Evolutionary conservation across 2,329 filamentous ascomycete genomes (phyloP), one percentile per base, ranked within the genome.

Genomic region (Alternaria atra): DNA sequence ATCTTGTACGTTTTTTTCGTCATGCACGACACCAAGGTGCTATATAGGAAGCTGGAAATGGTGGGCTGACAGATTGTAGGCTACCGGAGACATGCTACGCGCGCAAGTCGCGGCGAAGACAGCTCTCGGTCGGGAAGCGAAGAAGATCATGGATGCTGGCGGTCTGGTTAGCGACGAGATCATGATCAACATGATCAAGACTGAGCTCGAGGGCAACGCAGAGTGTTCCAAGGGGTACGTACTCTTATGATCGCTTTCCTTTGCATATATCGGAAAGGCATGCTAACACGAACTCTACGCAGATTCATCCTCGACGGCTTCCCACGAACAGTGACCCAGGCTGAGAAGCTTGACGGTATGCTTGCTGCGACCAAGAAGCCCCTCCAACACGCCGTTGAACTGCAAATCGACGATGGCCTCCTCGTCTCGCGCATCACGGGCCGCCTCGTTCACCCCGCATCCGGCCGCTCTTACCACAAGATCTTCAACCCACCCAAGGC

Each of bases 91-190:
- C 83, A 99, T 99, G 95, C 88, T 99, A 77, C 93, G 95, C 77
- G 97, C 94, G 71, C 95, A 99, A 83, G 95, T 99, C 78, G 91
- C 94, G 69, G 96, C 97, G 84, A 97, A 98, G 89, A 99, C 95
- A 59, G 83, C 91, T 61, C 89, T 99, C 68, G 95, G 95, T 73
- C 89, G 91, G 78, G 93, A 97, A 85, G 95, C 95, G 70, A 99
- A 99, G 90, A 98, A 98, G 89, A 99, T 99, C 82, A 99, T 99
- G 95, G 95, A 99, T 79, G 91, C 94, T 80, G 95, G 95, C 74
- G 94, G 94, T 72, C 89, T 99, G 61, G 95, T 99, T 80, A 97
- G 93, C 81, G 95, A 99, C 82, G 94, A 98, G 79, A 99, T 99
- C 79, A 94, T 99, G 88, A 92, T 99, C 81, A 93, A 94, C 82